Conservation (phyloP, 768 basidiomycete genomes). For the Boletellus ananiceps region DNA sequence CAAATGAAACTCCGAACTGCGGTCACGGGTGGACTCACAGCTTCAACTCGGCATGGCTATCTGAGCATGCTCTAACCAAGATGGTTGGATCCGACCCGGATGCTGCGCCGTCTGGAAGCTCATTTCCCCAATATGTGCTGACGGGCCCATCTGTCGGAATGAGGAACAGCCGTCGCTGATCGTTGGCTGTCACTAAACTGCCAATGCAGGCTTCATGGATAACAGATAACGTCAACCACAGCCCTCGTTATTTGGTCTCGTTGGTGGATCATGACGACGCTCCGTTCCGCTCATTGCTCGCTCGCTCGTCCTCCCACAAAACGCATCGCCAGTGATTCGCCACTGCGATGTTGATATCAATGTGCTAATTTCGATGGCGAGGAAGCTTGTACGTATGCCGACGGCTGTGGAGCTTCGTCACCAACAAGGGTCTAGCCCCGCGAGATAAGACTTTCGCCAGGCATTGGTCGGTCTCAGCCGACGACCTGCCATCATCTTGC, state of each 20-base stretch:
- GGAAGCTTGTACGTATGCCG: not conserved
- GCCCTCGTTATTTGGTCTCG: no score
- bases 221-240: no score
- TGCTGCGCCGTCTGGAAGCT: not conserved
- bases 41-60: not conserved
- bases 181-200: no score
- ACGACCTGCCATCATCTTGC: not conserved
- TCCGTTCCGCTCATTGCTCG: no score
- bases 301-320: no score
- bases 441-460: slow-evolving; percentile 17
- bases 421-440: slow-evolving; percentile 1
- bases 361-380: not conserved
- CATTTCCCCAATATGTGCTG: slow-evolving; percentile 5
- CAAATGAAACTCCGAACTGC: not conserved
- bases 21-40: not conserved
- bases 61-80: not conserved
- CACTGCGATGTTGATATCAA: no score
- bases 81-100: not conserved
- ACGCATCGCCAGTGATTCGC: no score
- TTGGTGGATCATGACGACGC: no score
- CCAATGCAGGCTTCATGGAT: no score
- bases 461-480: slow-evolving; percentile 7
- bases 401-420: not conserved
- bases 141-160: not conserved
- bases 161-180: no score